Base-by-base conservation (phyloP, 768 basidiomycete genomes). In the Kwoniella sp. region DNA sequence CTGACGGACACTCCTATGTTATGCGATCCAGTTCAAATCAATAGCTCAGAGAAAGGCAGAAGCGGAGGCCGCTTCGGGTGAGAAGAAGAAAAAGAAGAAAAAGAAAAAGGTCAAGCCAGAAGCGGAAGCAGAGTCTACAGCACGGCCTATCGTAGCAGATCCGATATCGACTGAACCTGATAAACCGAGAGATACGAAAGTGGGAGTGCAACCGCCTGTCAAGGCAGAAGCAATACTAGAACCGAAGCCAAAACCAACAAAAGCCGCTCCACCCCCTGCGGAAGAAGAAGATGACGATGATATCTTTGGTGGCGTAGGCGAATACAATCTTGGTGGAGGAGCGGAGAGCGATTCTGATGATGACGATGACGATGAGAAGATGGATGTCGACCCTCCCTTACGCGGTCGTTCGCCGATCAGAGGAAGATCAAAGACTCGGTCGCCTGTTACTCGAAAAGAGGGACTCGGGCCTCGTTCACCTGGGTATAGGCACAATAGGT, bases 281-380 rank as follows among this genome's bases (percentile, higher is more conserved):
- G 22, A 37, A 22, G 58, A 30, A 86, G 74, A 71, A 10, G 86
- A 91, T 44, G 78, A 76, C 56, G 85, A 91, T 46, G 90, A 95
- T 74, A 94, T 96, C 47, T 96, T 96, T 76, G 89, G 86, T 1
- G 92, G 82, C 57, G 90, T 86, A 4, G 92, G 88, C 9, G 90
- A 91, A 53, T 96, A 94, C 73, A 84, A 88, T 55, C 90, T 90
- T 1, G 76, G 89, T 7, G 84, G 86, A 50, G 68, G 85, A 2
- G 85, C 81, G 3, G 40, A 44, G 40, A 86, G 83, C 22, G 85
- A 85, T 53, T 84, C 86, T 21, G 86, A 84, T 5, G 83, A 84
- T 13, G 83, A 81, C 4, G 70, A 73, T n/a, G 64, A 56, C 4
- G 70, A 73, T n/a, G 64, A 56, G 4, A 50, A 29, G 47, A 65